Evolutionary conservation across 2,329 filamentous ascomycete species (phyloP).

Genomic region (Ascochyta rabiei): DNA sequence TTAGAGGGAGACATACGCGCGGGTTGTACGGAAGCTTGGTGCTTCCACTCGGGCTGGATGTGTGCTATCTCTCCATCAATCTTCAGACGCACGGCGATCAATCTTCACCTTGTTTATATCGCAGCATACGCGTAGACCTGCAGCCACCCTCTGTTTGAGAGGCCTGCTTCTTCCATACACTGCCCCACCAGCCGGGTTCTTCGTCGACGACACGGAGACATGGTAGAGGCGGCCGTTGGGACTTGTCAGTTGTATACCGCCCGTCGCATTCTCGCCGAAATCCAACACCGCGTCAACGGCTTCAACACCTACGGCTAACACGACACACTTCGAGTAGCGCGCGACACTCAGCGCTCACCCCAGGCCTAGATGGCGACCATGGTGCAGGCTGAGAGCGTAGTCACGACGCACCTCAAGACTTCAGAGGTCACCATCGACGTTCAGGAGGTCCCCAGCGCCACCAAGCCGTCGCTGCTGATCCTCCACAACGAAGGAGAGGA

Average conservation of each 20-base stretch:
- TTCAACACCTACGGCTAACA: conserved; percentile 51
- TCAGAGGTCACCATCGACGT: conserved; percentile 40
- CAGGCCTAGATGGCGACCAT: conserved; percentile 47
- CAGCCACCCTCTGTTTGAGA: conserved; percentile 30
- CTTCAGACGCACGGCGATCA: conserved; percentile 41
- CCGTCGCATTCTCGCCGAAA: conserved; percentile 49
- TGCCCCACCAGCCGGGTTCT: conserved; percentile 31
- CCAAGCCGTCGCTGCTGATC: conserved; percentile 55
- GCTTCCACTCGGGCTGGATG: conserved; percentile 37
- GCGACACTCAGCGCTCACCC: conserved; percentile 20
- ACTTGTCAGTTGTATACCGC: conserved; percentile 45
- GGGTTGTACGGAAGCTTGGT: conserved; percentile 42
- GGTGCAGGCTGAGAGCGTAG: conserved; percentile 43
- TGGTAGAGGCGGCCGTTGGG: conserved; percentile 43
- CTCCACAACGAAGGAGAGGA: conserved; percentile 75
- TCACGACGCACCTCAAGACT: conserved; percentile 41
- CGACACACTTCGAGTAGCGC: conserved; percentile 16
- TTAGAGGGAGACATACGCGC: conserved; percentile 36
- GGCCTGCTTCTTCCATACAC: conserved; percentile 33
- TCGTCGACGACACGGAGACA: conserved; percentile 40
- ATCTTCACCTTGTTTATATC: conserved; percentile 39
- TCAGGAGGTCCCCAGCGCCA: conserved; percentile 40
- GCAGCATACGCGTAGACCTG: conserved; percentile 28
- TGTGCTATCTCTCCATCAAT: conserved; percentile 44
- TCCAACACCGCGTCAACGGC: conserved; percentile 50